A percentile compares a stretch with the other conserved stretches of the same genome.
Evolutionary conservation across 345 rosid species (phyloP).

Genomic region (Murraya paniculata): DNA sequence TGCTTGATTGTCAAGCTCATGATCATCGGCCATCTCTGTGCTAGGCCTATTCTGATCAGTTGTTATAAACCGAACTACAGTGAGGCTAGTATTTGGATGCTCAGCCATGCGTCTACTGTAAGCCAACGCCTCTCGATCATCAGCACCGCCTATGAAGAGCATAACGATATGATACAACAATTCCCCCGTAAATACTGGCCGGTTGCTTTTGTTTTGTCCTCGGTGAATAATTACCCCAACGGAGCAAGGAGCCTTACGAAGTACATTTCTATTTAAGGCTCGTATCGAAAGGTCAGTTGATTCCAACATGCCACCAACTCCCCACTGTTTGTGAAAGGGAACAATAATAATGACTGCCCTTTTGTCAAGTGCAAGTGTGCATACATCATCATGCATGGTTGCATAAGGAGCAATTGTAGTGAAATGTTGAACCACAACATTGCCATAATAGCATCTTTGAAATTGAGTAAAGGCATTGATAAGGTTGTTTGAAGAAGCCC

Average conservation of each 20-base stretch:
- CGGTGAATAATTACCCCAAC: slow-evolving; percentile 14
- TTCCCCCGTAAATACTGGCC: background rate
- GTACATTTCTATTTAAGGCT: slow-evolving; percentile 13
- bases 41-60: background rate
- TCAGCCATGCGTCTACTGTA: slow-evolving; percentile 20
- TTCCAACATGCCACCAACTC: background rate
- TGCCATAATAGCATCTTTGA: slow-evolving; percentile 1
- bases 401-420: slow-evolving; percentile 28
- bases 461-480: slow-evolving; percentile 26
- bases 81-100: slow-evolving; percentile 22
- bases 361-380: slow-evolving; percentile 27
- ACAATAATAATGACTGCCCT: slow-evolving; percentile 17
- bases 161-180: slow-evolving; percentile 1
- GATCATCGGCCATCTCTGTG: background rate
- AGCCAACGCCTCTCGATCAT: slow-evolving; percentile 30
- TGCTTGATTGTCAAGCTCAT: slow-evolving; percentile 22
- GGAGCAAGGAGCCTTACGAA: slow-evolving; percentile 23
- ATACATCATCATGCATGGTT: slow-evolving; percentile 28
- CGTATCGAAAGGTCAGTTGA: background rate
- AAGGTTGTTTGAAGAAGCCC: background rate
- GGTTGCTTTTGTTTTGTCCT: background rate
- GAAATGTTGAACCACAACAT: slow-evolving; percentile 20
- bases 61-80: background rate
- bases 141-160: slow-evolving; percentile 32
- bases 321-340: slow-evolving; percentile 27